phyloP scores from a whole-genome alignment of 2,329 filamentous ascomycete genomes.

The Didymella pomorum region DNA sequence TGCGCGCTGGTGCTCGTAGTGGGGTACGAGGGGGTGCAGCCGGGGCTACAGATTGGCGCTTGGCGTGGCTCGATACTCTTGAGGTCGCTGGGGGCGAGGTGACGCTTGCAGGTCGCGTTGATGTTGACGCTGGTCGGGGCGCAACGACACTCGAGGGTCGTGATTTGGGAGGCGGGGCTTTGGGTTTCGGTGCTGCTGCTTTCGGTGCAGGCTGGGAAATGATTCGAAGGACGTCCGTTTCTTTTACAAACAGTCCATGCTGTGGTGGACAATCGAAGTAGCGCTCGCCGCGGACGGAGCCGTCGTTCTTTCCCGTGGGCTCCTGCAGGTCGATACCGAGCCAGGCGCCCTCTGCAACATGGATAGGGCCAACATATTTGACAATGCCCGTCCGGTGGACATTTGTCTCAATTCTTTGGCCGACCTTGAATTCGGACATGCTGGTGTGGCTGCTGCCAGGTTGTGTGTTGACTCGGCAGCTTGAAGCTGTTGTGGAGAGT shows the following conservation, averaged over 20 bases:
- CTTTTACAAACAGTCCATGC: constrained; percentile 87
- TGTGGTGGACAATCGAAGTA: constrained; percentile 82
- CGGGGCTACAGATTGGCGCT: constrained; percentile 34
- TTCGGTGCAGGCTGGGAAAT: constrained; percentile 56
- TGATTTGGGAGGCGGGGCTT: constrained; percentile 26
- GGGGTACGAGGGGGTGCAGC: constrained; percentile 20
- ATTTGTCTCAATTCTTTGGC: constrained; percentile 79
- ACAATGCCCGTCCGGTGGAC: constrained; percentile 80
- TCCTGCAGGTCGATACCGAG: constrained; percentile 88
- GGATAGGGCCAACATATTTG: constrained; percentile 80
- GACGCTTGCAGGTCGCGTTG: constrained; percentile 25
- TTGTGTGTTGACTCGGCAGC: constrained; percentile 20
- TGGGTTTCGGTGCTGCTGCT: constrained; percentile 24
- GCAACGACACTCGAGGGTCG: constrained; percentile 37
- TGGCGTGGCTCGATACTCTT: constrained; percentile 19
- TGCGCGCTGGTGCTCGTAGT: constrained; percentile 27
- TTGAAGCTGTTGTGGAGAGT: constrained; percentile 18
- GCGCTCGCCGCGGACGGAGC: constrained; percentile 82
- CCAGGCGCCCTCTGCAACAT: constrained; percentile 87
- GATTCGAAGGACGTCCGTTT: constrained; percentile 68
- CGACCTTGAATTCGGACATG: constrained; percentile 53
- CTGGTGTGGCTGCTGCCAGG: constrained; percentile 18
- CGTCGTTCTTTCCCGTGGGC: constrained; percentile 89
- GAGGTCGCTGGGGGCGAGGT: constrained; percentile 17
- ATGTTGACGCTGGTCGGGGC: constrained; percentile 23